phyloP scores from a whole-genome alignment of 2,329 filamentous ascomycete species.

The Botrytis aclada region DNA sequence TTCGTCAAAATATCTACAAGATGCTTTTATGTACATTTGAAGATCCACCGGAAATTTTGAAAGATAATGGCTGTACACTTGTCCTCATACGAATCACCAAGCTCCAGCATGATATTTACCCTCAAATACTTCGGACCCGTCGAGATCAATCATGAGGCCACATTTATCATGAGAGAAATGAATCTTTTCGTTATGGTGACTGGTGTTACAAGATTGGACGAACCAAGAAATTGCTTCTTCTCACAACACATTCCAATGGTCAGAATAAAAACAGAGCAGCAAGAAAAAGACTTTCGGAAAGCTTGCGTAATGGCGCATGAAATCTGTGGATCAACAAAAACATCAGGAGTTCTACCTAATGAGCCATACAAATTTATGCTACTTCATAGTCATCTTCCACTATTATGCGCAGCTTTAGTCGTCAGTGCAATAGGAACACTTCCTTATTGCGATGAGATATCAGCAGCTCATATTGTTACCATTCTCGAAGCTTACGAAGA shows the following conservation, averaged over 20 bases:
- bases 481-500: not conserved
- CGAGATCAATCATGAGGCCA: conserved; percentile 2
- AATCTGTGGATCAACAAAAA: not conserved
- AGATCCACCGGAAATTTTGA: not conserved
- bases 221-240: not conserved
- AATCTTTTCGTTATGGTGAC: not conserved
- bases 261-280: not conserved
- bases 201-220: not conserved
- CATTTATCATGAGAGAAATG: not conserved
- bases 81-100: not conserved
- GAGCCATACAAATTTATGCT: not conserved
- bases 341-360: not conserved
- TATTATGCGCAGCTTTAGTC: not conserved
- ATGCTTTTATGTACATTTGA: not conserved
- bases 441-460: not conserved
- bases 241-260: not conserved
- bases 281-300: not conserved
- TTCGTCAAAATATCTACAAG: conserved; percentile 2
- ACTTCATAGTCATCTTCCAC: not conserved
- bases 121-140: not conserved
- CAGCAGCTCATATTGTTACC: not conserved
- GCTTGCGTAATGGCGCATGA: conserved; percentile 4
- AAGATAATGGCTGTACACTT: not conserved
- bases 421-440: not conserved
- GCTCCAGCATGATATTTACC: not conserved